Conservation (phyloP, 352 stramenopile genomes). For the Phytopythium delawarense region DNA sequence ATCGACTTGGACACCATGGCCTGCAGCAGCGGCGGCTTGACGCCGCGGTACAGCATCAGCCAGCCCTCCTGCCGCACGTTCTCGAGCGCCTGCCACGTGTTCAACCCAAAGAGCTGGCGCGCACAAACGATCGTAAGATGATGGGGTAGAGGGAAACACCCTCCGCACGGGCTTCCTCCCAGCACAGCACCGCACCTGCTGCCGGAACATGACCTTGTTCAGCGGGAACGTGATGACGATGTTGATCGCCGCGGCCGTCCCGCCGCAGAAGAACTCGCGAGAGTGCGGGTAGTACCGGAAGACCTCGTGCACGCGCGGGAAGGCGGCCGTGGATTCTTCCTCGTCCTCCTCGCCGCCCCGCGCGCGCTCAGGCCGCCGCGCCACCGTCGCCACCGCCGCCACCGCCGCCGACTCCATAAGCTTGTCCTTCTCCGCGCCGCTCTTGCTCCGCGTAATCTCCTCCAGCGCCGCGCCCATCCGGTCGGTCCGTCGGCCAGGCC, state of each 20-base stretch:
- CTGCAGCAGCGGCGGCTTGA: slow-evolving; percentile 80
- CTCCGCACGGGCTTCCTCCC: too few species aligned
- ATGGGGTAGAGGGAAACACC: background rate
- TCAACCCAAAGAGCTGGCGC: slow-evolving; percentile 67
- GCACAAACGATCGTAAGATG: background rate
- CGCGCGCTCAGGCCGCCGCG: slow-evolving; percentile 4
- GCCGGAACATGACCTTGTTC: slow-evolving; percentile 91
- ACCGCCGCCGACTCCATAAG: background rate
- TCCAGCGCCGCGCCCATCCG: slow-evolving; percentile 6
- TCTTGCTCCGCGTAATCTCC: slow-evolving; percentile 2
- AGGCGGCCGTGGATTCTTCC: background rate
- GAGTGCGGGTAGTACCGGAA: slow-evolving; percentile 62
- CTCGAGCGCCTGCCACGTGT: slow-evolving; percentile 59
- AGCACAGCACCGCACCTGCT: slow-evolving; percentile 49
- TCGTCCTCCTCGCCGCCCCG: slow-evolving; percentile 3
- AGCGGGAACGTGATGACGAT: slow-evolving; percentile 84
- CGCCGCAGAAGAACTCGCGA: slow-evolving; percentile 80
- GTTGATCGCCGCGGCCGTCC: slow-evolving; percentile 80
- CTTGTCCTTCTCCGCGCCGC: background rate
- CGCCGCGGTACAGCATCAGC: slow-evolving; percentile 74
- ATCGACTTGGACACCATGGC: slow-evolving; percentile 85
- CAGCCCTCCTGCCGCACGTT: slow-evolving; percentile 64
- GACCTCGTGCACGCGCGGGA: slow-evolving; percentile 16
- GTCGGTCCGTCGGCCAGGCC: background rate
- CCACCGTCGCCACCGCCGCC: background rate